A percentile compares a stretch with the other conserved stretches of the same genome.
Conservation (phyloP, 352 stramenopile species). For the Halophytophthora polymorphica region DNA sequence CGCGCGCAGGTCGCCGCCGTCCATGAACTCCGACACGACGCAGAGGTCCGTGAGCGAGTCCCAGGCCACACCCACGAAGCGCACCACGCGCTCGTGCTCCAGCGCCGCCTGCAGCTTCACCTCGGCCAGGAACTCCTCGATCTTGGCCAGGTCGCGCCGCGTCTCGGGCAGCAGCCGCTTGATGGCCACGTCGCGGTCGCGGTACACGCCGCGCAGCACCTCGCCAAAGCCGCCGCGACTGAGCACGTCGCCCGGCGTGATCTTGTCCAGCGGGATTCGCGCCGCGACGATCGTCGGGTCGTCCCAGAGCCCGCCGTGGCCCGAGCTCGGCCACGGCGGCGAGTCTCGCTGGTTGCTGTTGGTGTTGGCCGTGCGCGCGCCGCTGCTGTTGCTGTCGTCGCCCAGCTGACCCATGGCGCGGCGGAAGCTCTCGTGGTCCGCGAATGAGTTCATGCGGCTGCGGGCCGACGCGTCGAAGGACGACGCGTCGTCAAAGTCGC, state of each 20-base stretch:
- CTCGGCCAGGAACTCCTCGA: constrained; percentile 55
- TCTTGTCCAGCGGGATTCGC: constrained; percentile 44
- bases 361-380: constrained; percentile 10
- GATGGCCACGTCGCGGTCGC: constrained; percentile 35
- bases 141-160: constrained; percentile 31
- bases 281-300: constrained; percentile 45
- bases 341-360: constrained; percentile 20
- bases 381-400: constrained; percentile 19
- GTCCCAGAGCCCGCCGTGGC: constrained; percentile 34
- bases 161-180: constrained; percentile 45
- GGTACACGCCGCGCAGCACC: constrained; percentile 41
- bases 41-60: constrained; percentile 36
- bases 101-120: constrained; percentile 36
- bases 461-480: constrained; percentile 22
- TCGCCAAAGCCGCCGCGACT: constrained; percentile 49
- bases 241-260: constrained; percentile 28
- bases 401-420: constrained; percentile 15
- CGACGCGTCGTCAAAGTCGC: constrained; percentile 13
- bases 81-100: constrained; percentile 32
- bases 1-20: constrained; percentile 35
- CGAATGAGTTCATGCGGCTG: constrained; percentile 24
- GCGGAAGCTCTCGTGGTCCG: constrained; percentile 22
- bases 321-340: constrained; percentile 15
- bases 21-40: constrained; percentile 43
- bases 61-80: constrained; percentile 41